phyloP scores from a whole-genome alignment of 2,329 filamentous ascomycete genomes.

The Trichoderma sp. region DNA sequence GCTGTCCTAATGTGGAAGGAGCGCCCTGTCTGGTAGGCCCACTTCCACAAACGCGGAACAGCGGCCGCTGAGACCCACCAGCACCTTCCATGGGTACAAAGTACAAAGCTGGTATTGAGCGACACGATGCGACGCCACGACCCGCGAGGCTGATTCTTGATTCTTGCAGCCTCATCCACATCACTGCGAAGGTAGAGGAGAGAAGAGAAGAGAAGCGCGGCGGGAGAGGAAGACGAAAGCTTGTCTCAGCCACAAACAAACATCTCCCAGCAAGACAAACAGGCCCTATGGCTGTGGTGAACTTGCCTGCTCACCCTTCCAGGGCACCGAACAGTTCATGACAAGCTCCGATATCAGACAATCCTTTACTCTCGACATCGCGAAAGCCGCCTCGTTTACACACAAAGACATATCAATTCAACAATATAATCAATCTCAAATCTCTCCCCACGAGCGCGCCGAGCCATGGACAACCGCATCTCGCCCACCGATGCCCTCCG shows the following conservation, averaged over 20 bases:
- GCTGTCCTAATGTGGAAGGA: neutral
- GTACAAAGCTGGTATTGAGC: neutral
- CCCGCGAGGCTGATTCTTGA: neutral
- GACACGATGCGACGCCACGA: neutral
- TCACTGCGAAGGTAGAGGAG: neutral
- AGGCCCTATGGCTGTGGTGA: conserved; percentile 7
- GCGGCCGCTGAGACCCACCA: conserved; percentile 1
- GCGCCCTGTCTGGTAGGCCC: neutral
- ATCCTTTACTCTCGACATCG: neutral
- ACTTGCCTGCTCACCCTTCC: neutral
- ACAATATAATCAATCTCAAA: neutral
- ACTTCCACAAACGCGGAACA: neutral
- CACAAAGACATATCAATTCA: neutral
- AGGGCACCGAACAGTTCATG: conserved; percentile 3
- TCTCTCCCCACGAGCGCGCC: neutral
- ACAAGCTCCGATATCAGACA: neutral
- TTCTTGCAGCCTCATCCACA: neutral
- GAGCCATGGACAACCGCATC: conserved; percentile 32
- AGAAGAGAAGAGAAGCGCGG: neutral
- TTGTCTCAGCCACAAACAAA: neutral
- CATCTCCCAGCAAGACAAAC: neutral
- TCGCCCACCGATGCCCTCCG: conserved; percentile 30
- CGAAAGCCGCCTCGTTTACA: neutral
- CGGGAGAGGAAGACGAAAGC: neutral
- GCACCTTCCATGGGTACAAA: neutral